Evolutionary conservation across 225 moss, liverwort and hornwort species (phyloP), one percentile per base, ranked within the genome.

Genomic region (Thuidium tamariscinum): DNA sequence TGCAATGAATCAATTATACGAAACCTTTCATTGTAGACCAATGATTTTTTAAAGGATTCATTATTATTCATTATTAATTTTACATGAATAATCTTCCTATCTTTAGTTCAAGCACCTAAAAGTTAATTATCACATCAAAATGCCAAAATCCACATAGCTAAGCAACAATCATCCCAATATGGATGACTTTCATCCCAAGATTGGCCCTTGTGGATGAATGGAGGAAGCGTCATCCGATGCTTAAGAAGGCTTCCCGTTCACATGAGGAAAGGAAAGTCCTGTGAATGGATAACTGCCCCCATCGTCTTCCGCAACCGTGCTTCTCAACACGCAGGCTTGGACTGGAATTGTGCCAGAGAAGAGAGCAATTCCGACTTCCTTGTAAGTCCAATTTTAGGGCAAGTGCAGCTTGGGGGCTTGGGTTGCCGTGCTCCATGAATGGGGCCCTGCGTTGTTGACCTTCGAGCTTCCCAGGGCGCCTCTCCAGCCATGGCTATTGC

Each of bases 241-340:
- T 63, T 46, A 32, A 4, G 22, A 49, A 81, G 51, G 51, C 60
- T 77, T 85, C 85, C 69, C 69, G 70, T 82, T 86, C 69, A 82
- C 69, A 77, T 51, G 89, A 89, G 29, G 46, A 29, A 52, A 5
- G n/a, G 71, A 16, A 54, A 82, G 82, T 36, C 77, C 62, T 25
- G 63, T 59, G 82, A 86, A 89, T 72, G 89, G 89, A 89, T 89
- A 89, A 89, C 86, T 65, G 89, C 46, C 83, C 82, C 75, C 34
- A 32, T 81, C 81, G 82, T 39, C 86, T 74, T 8, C 57, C 34
- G 23, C 60, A n/a, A 5, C 52, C 10, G 13, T 36, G 71, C 22
- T 60, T 10, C 37, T 44, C 36, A 52, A 78, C 51, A 27, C 32
- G 1, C 44, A 48, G 56, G 4, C 44, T 62, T 19, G 48, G 27